phyloP scores from a whole-genome alignment of 2,329 filamentous ascomycete species.

The Rutstroemia sp. region DNA sequence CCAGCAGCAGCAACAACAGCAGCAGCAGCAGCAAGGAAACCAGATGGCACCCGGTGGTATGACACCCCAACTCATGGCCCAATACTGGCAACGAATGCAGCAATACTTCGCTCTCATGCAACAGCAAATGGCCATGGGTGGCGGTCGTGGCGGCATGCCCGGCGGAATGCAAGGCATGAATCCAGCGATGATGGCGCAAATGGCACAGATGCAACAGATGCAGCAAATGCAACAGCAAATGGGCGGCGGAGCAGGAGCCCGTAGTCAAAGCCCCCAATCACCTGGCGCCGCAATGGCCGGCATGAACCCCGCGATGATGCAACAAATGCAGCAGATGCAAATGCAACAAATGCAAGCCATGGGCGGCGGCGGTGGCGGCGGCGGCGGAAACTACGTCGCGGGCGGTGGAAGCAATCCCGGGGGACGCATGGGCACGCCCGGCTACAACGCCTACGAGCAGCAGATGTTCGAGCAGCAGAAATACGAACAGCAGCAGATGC shows the following conservation, averaged over 20 bases:
- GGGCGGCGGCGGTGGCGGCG: conserved; percentile 16
- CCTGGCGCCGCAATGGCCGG: conserved; percentile 27
- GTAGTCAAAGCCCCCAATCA: conserved; percentile 29
- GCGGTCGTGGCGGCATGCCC: conserved; percentile 42
- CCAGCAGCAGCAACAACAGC: conserved; percentile 19
- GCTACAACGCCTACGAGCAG: conserved; percentile 57
- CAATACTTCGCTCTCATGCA: conserved; percentile 95
- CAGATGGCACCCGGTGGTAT: conserved; percentile 52
- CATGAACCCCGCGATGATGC: conserved; percentile 43
- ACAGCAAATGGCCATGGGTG: conserved; percentile 75
- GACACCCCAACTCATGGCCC: conserved; percentile 95
- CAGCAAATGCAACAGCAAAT: conserved; percentile 52
- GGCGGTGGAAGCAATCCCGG: conserved; percentile 35
- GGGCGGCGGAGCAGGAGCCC: conserved; percentile 25
- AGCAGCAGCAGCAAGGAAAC: conserved; percentile 17
- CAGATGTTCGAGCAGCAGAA: conserved; percentile 72
- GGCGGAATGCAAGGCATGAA: conserved; percentile 60
- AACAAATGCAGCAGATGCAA: conserved; percentile 45
- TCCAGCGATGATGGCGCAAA: conserved; percentile 67
- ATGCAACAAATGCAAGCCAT: conserved; percentile 40
- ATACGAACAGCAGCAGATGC: conserved; percentile 59
- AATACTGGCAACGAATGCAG: conserved; percentile 98
- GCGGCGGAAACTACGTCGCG: conserved; percentile 26
- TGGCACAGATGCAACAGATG: conserved; percentile 70
- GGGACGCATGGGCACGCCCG: conserved; percentile 34